phyloP scores from a whole-genome alignment of 371 early-diverging fungal species.

The Blakeslea trispora region DNA sequence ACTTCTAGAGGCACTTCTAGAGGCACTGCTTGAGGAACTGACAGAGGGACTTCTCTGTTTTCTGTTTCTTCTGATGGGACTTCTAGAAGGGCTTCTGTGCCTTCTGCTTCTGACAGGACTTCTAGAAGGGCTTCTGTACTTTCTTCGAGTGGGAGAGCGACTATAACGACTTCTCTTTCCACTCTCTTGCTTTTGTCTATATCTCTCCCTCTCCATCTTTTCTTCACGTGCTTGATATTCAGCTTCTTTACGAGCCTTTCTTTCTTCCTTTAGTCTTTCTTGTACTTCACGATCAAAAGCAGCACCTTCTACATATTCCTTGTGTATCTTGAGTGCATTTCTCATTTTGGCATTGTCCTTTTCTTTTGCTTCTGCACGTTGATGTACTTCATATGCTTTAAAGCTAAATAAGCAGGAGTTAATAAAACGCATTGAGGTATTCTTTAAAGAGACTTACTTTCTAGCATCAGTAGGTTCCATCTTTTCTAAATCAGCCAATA shows the following conservation, averaged over 20 bases:
- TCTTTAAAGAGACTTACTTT: too few species aligned
- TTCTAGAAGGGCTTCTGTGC: not conserved
- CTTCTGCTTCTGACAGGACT: not conserved
- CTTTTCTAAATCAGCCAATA: constrained; percentile 57
- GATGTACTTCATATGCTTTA: constrained; percentile 68
- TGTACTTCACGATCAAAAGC: constrained; percentile 82
- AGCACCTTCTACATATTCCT: constrained; percentile 74
- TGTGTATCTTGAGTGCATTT: constrained; percentile 70
- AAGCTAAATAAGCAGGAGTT: constrained; percentile 23
- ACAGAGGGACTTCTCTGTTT: too few species aligned
- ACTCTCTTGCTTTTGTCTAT: constrained; percentile 11
- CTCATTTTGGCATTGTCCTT: constrained; percentile 66
- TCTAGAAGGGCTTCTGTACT: not conserved
- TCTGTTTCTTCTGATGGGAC: not conserved
- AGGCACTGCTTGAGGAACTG: not conserved
- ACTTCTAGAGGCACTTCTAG: constrained; percentile 11
- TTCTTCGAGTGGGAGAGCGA: not conserved
- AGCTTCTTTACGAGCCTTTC: constrained; percentile 44
- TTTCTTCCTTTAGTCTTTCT: constrained; percentile 58
- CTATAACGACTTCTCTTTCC: constrained; percentile 3
- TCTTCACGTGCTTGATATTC: constrained; percentile 30
- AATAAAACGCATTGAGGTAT: too few species aligned
- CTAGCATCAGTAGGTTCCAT: constrained; percentile 43
- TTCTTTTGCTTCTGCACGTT: constrained; percentile 71
- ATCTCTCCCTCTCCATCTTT: constrained; percentile 28